A percentile compares a stretch with the other conserved stretches of the same genome.
These are phyloP conservation scores for Neonectria punicea DNA, from an alignment of 2,329 filamentous ascomycete species.

Conservation along the genomic window DNA sequence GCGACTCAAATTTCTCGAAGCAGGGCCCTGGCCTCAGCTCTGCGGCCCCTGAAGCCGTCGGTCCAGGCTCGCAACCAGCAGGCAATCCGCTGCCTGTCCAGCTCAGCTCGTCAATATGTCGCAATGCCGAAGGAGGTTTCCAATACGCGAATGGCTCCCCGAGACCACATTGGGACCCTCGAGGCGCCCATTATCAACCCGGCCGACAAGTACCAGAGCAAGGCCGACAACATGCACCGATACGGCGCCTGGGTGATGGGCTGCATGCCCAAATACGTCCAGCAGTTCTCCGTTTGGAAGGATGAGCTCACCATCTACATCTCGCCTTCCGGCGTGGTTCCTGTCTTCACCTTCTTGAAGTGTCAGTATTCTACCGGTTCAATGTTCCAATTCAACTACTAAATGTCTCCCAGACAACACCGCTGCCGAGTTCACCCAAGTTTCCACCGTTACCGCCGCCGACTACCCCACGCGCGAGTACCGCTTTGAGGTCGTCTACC, in stretches of 20 bases:
- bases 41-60: slow-evolving; percentile 62
- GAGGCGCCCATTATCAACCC: slow-evolving; percentile 88
- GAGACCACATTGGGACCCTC: slow-evolving; percentile 70
- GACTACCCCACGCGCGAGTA: slow-evolving; percentile 96
- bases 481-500: slow-evolving; percentile 98
- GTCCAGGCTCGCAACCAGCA: slow-evolving; percentile 53
- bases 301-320: slow-evolving; percentile 97
- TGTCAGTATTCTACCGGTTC: slow-evolving; percentile 53
- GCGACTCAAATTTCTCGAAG: slow-evolving; percentile 69
- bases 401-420: slow-evolving; percentile 77
- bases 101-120: slow-evolving; percentile 60
- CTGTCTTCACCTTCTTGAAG: slow-evolving; percentile 94
- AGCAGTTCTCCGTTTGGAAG: slow-evolving; percentile 99
- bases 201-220: slow-evolving; percentile 89
- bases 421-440: slow-evolving; percentile 93
- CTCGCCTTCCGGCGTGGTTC: slow-evolving; percentile 85
- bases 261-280: slow-evolving; percentile 95
- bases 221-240: slow-evolving; percentile 87
- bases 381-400: slow-evolving; percentile 9
- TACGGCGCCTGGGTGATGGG: slow-evolving; percentile 98
- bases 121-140: slow-evolving; percentile 68
- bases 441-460: slow-evolving; percentile 91
- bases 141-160: slow-evolving; percentile 74
- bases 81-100: slow-evolving; percentile 61
- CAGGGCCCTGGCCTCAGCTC: slow-evolving; percentile 65